These are phyloP conservation scores for Globomyces sp. DNA, from an alignment of 371 early-diverging fungal genomes.

Conservation along the genomic window DNA sequence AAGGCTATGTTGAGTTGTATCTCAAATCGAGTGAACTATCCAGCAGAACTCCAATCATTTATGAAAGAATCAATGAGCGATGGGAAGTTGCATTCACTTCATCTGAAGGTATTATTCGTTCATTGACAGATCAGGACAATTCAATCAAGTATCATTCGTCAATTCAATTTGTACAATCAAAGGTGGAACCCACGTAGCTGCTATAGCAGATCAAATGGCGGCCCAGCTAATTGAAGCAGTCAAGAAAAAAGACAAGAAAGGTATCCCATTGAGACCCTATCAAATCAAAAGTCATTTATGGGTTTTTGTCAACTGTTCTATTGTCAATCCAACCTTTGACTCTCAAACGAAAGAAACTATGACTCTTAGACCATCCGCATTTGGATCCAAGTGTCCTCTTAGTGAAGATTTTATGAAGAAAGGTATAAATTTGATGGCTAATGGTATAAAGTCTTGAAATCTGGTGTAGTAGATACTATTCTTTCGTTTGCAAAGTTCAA, in stretches of 20 bases:
- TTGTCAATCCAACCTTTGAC: slow-evolving; percentile 99
- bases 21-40: slow-evolving; percentile 38
- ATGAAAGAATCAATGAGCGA: slow-evolving; percentile 75
- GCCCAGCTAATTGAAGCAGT: slow-evolving; percentile 69
- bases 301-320: slow-evolving; percentile 95
- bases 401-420: slow-evolving; percentile 83
- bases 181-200: slow-evolving; percentile 95
- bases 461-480: slow-evolving; percentile 87
- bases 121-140: slow-evolving; percentile 61
- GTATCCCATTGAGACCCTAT: slow-evolving; percentile 63
- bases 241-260: slow-evolving; percentile 85
- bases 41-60: slow-evolving; percentile 55
- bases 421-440: slow-evolving; percentile 35
- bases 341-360: slow-evolving; percentile 99
- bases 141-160: slow-evolving; percentile 97
- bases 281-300: slow-evolving; percentile 93
- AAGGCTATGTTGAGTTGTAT: slow-evolving; percentile 91
- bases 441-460: slow-evolving; percentile 57
- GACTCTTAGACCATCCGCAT: slow-evolving; percentile 79
- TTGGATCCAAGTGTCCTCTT: slow-evolving; percentile 88
- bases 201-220: slow-evolving; percentile 90
- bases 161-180: slow-evolving; percentile 98
- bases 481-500: slow-evolving; percentile 78
- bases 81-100: slow-evolving; percentile 97
- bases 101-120: slow-evolving; percentile 62